A percentile compares a stretch with the other conserved stretches of the same genome.
Evolutionary conservation across 2,329 filamentous ascomycete species (phyloP).

Genomic region (Cercospora zeae-maydis): DNA sequence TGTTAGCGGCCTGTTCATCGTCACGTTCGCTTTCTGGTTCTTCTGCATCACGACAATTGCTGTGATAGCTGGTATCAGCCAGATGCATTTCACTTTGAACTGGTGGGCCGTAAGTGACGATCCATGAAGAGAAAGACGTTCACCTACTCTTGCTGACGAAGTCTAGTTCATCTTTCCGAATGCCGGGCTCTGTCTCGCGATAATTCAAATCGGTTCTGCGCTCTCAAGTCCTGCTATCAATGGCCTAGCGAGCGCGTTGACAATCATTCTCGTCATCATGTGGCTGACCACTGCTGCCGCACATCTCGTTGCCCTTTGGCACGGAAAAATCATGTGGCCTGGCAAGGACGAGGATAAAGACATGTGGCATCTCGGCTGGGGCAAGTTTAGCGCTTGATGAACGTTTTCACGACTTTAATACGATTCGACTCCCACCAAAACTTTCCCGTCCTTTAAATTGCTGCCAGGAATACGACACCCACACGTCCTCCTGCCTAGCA

Average conservation of each 20-base stretch:
- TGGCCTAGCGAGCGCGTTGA: constrained; percentile 55
- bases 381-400: constrained; percentile 12
- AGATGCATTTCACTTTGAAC: constrained; percentile 49
- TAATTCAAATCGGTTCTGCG: constrained; percentile 55
- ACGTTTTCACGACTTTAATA: background rate
- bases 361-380: constrained; percentile 26
- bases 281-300: constrained; percentile 54
- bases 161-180: constrained; percentile 60
- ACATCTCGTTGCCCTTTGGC: constrained; percentile 51
- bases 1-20: constrained; percentile 45
- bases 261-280: constrained; percentile 52
- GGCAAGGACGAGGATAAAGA: constrained; percentile 59
- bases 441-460: background rate
- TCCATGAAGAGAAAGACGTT: background rate
- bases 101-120: constrained; percentile 53
- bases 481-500: background rate
- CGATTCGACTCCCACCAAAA: background rate
- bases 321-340: constrained; percentile 54
- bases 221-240: constrained; percentile 53
- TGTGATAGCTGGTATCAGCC: constrained; percentile 38
- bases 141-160: background rate
- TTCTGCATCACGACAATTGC: constrained; percentile 45
- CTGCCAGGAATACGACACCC: no score
- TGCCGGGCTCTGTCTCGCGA: constrained; percentile 59
- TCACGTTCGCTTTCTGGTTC: constrained; percentile 51